Percentiles rank a stretch among this genome's conserved stretches.
Conservation (phyloP, 2,329 filamentous ascomycete species). For the Colletotrichum sp. region DNA sequence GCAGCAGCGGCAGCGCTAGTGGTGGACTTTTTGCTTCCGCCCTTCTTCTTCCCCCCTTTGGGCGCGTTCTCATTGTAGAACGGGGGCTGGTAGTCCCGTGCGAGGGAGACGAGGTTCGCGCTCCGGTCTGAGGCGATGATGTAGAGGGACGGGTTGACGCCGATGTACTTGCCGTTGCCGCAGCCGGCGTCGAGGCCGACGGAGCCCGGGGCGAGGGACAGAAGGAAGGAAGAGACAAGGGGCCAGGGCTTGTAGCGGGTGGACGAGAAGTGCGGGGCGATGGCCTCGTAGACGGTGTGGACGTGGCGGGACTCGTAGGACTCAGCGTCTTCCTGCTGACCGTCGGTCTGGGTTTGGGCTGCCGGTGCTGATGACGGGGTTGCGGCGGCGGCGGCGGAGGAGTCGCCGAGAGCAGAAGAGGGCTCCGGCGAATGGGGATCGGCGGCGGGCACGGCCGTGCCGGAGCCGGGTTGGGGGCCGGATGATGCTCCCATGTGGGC, state of each 20-base stretch:
- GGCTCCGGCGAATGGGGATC: not conserved
- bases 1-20: not conserved
- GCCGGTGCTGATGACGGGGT: not conserved
- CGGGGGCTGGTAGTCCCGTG: constrained; percentile 33
- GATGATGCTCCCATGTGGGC: not conserved
- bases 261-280: constrained; percentile 83
- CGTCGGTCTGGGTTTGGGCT: not conserved
- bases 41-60: constrained; percentile 12
- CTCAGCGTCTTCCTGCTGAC: constrained; percentile 39
- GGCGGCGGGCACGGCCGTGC: constrained; percentile 2
- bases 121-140: constrained; percentile 88
- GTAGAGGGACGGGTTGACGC: constrained; percentile 77
- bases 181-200: constrained; percentile 92
- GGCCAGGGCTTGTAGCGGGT: constrained; percentile 90
- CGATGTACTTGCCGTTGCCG: constrained; percentile 95
- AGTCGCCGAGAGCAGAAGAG: not conserved
- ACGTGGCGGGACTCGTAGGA: constrained; percentile 87
- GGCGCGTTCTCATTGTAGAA: not conserved
- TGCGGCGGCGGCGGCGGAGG: not conserved
- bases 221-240: constrained; percentile 81
- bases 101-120: constrained; percentile 57
- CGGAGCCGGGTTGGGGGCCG: constrained; percentile 11
- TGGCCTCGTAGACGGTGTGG: constrained; percentile 88
- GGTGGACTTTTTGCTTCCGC: constrained; percentile 6
- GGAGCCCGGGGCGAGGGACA: constrained; percentile 67